Evolutionary conservation across 768 basidiomycete genomes (phyloP).

Genomic region (Boletus tylopilopsis): DNA sequence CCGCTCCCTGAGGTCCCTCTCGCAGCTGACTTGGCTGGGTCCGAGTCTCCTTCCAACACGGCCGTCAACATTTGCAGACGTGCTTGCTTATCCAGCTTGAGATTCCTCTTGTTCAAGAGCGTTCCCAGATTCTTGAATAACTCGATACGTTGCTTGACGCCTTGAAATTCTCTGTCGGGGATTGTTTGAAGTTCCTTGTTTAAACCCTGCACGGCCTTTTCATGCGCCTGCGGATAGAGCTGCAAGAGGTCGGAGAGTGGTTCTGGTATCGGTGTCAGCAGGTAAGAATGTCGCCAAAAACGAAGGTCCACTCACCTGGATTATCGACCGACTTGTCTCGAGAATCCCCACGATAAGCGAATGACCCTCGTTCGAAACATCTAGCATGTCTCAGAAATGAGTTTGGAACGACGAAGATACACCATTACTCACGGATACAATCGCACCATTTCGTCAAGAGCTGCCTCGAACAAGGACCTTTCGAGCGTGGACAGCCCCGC

Average conservation of each 20-base stretch:
- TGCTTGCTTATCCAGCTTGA: background rate
- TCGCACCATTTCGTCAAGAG: too few species aligned
- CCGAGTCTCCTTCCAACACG: slow-evolving; percentile 1
- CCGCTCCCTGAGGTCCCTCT: background rate
- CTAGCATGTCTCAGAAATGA: too few species aligned
- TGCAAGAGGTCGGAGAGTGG: slow-evolving; percentile 4
- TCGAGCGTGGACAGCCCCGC: too few species aligned
- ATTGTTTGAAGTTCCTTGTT: slow-evolving; percentile 6
- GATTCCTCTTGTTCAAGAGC: background rate
- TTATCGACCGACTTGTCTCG: too few species aligned
- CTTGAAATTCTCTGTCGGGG: slow-evolving; percentile 3
- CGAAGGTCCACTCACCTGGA: too few species aligned
- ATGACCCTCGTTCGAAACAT: too few species aligned
- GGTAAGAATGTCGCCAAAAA: too few species aligned
- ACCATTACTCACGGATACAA: too few species aligned
- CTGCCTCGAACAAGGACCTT: too few species aligned
- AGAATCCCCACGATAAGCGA: too few species aligned
- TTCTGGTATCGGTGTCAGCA: slow-evolving; percentile 6
- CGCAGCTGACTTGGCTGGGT: slow-evolving; percentile 1
- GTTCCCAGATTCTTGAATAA: slow-evolving; percentile 5
- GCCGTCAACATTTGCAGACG: background rate
- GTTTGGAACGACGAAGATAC: too few species aligned
- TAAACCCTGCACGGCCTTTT: background rate
- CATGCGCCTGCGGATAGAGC: slow-evolving; percentile 13
- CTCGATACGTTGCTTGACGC: slow-evolving; percentile 12